phyloP scores from a whole-genome alignment of 2,329 filamentous ascomycete genomes.

The Xylariomycetidae sp. region DNA sequence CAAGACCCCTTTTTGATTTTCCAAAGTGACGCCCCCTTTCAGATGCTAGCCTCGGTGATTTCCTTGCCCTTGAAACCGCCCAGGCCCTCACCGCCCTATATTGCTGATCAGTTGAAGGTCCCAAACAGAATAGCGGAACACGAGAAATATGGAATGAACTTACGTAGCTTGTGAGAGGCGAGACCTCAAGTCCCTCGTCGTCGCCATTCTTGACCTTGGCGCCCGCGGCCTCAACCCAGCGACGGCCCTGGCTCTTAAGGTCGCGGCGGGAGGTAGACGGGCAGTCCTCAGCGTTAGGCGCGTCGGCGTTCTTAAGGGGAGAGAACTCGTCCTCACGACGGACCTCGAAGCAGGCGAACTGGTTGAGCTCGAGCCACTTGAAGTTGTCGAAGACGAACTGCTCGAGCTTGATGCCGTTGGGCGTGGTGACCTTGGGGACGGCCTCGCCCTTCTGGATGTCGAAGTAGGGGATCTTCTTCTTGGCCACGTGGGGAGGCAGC shows the following conservation, averaged over 20 bases:
- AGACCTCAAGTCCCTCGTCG: conserved; percentile 76
- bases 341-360: conserved; percentile 95
- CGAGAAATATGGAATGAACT: conserved; percentile 36
- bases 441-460: conserved; percentile 71
- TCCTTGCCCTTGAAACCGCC: conserved; percentile 46
- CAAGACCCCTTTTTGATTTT: no score
- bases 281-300: conserved; percentile 54
- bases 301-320: conserved; percentile 75
- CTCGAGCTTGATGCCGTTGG: conserved; percentile 98
- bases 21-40: no score
- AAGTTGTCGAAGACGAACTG: conserved; percentile 99
- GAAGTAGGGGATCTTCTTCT: conserved; percentile 94
- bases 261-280: conserved; percentile 87
- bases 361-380: conserved; percentile 74
- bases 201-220: conserved; percentile 56
- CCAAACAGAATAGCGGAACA: conserved; percentile 7
- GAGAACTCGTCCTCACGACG: conserved; percentile 97
- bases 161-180: conserved; percentile 92
- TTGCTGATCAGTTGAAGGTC: conserved; percentile 5
- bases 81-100: conserved; percentile 56
- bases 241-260: conserved; percentile 82
- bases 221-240: conserved; percentile 78
- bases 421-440: conserved; percentile 67
- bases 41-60: conserved; percentile 21
- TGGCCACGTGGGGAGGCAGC: conserved; percentile 90